Conservation (phyloP, 2,329 filamentous ascomycete species). For the Corynespora cassiicola region DNA sequence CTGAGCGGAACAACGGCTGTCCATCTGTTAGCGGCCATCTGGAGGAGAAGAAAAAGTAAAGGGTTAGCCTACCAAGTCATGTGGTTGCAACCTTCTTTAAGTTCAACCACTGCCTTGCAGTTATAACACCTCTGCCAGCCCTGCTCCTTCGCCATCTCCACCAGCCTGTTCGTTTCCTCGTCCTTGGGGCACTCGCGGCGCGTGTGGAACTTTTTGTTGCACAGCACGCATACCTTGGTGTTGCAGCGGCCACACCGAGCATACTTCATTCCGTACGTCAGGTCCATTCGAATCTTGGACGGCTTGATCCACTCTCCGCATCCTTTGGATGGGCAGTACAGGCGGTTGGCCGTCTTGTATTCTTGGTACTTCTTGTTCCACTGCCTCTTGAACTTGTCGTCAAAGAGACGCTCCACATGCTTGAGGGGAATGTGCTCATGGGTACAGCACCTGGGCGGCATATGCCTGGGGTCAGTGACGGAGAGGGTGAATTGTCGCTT, state of each 20-base stretch:
- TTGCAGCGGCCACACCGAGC: constrained; percentile 75
- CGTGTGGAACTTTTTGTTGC: constrained; percentile 76
- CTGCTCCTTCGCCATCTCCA: constrained; percentile 69
- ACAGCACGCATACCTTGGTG: constrained; percentile 75
- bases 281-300: constrained; percentile 66
- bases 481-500: constrained; percentile 77
- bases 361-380: constrained; percentile 86
- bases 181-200: constrained; percentile 73
- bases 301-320: constrained; percentile 86
- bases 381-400: constrained; percentile 73
- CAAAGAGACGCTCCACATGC: constrained; percentile 78
- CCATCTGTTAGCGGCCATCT: constrained; percentile 20
- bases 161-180: constrained; percentile 67
- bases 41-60: constrained; percentile 7
- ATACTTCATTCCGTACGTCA: constrained; percentile 61
- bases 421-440: constrained; percentile 74
- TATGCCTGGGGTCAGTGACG: constrained; percentile 76
- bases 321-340: constrained; percentile 76
- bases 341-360: constrained; percentile 73
- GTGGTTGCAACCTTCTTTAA: constrained; percentile 85
- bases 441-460: constrained; percentile 85
- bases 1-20: constrained; percentile 76
- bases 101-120: constrained; percentile 76
- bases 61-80: constrained; percentile 75
- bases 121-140: constrained; percentile 79